phyloP scores from a whole-genome alignment of 2,329 filamentous ascomycete species.

The Fonsecaea pugnacius region DNA sequence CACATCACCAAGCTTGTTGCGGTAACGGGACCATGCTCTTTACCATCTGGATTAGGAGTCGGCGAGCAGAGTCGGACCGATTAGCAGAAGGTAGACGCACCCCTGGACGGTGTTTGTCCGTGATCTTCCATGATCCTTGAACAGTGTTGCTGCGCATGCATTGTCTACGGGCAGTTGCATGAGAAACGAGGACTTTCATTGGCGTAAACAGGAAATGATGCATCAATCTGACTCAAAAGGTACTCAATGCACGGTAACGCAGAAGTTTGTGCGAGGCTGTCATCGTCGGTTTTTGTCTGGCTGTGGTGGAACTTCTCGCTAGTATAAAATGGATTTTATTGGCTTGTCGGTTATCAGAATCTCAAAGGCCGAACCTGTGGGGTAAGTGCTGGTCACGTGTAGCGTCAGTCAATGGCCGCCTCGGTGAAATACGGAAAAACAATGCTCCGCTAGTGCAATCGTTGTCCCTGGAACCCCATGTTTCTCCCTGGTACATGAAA shows the following conservation, averaged over 20 bases:
- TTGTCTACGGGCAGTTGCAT: not conserved
- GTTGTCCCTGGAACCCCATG: not conserved
- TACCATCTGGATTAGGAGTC: not conserved
- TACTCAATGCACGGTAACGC: not conserved
- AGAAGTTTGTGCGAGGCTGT: not conserved
- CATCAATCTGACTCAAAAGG: not conserved
- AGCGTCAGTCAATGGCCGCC: not conserved
- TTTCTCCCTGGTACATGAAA: not conserved
- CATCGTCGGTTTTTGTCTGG: not conserved
- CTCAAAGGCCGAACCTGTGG: not conserved
- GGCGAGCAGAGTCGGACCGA: not conserved
- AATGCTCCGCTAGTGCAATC: not conserved
- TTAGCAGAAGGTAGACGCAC: not conserved
- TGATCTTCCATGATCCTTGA: not conserved
- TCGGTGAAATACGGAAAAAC: constrained; percentile 4
- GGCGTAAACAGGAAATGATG: not conserved
- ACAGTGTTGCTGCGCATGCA: not conserved
- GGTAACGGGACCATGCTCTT: not conserved
- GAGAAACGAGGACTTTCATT: not conserved
- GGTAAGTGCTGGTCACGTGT: not conserved
- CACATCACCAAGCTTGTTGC: not conserved
- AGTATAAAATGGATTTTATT: not conserved
- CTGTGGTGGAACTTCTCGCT: not conserved
- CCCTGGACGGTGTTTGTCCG: not conserved
- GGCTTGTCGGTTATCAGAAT: not conserved